Percentiles rank a stretch among this genome's conserved stretches.
These are phyloP conservation scores for Climacium dendroides DNA, from an alignment of 225 moss, liverwort and hornwort species.

Conservation along the genomic window DNA sequence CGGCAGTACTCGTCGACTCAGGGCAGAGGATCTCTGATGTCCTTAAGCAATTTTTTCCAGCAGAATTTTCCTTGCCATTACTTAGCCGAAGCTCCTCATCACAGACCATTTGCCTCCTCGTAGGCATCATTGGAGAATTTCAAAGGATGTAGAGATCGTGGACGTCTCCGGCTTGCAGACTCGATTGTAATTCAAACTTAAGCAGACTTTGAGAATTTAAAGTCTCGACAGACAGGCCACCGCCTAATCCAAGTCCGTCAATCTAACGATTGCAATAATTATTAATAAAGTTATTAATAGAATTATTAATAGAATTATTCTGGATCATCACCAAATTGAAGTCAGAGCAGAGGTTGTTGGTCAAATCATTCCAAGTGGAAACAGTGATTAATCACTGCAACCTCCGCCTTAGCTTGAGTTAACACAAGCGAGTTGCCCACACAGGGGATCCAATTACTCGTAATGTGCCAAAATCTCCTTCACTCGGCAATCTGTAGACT, in stretches of 20 bases:
- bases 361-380: neutral
- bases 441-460: neutral
- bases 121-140: constrained; percentile 16
- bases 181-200: neutral
- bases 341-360: neutral
- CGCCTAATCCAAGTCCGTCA: neutral
- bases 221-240: neutral
- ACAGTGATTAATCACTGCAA: neutral
- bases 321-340: neutral
- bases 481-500: neutral
- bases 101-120: constrained; percentile 25
- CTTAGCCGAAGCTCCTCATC: constrained; percentile 22
- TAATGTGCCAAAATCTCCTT: neutral
- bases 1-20: constrained; percentile 64
- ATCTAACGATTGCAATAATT: neutral
- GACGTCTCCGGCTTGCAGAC: neutral
- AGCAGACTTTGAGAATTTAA: neutral
- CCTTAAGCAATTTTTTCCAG: constrained; percentile 35
- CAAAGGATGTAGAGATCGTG: neutral
- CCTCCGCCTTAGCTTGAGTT: neutral
- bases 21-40: constrained; percentile 81
- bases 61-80: constrained; percentile 55
- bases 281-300: neutral
- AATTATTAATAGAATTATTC: neutral
- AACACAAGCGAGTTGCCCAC: neutral